phyloP scores from a whole-genome alignment of 2,329 filamentous ascomycete species.

The Aureobasidium sp. region DNA sequence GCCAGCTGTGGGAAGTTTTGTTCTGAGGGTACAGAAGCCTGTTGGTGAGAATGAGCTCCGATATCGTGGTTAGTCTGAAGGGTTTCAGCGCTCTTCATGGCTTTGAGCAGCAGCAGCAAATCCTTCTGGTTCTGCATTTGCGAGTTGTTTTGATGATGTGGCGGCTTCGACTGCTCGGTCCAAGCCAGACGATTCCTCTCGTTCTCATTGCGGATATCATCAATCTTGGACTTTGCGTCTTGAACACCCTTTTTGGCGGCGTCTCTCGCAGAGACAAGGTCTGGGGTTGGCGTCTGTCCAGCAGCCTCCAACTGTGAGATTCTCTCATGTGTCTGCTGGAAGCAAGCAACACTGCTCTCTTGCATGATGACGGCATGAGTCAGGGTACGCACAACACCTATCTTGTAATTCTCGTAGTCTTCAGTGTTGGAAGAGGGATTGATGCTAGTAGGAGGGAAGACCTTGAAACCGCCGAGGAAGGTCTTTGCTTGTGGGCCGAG shows the following conservation, averaged over 20 bases:
- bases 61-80: neutral
- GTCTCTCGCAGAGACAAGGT: slow-evolving; percentile 13
- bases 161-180: slow-evolving; percentile 11
- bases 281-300: slow-evolving; percentile 13
- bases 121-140: neutral
- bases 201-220: slow-evolving; percentile 15
- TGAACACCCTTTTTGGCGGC: slow-evolving; percentile 6
- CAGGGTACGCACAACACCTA: slow-evolving; percentile 5
- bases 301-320: slow-evolving; percentile 5
- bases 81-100: slow-evolving; percentile 74
- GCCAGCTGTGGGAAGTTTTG: neutral
- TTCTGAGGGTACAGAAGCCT: neutral
- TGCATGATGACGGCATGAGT: slow-evolving; percentile 10
- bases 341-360: slow-evolving; percentile 11
- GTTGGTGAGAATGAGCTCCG: neutral
- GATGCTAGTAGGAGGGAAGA: slow-evolving; percentile 16
- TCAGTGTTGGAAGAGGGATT: slow-evolving; percentile 14
- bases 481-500: slow-evolving; percentile 25
- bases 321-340: slow-evolving; percentile 7
- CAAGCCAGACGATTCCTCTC: slow-evolving; percentile 16
- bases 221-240: slow-evolving; percentile 16
- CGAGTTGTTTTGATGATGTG: slow-evolving; percentile 7
- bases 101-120: slow-evolving; percentile 53
- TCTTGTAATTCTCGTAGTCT: slow-evolving; percentile 17
- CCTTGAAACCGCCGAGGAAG: slow-evolving; percentile 15